These are phyloP conservation scores for Metschnikowia kunwiensis DNA, from an alignment of 805 yeast species.

Conservation along the genomic window DNA sequence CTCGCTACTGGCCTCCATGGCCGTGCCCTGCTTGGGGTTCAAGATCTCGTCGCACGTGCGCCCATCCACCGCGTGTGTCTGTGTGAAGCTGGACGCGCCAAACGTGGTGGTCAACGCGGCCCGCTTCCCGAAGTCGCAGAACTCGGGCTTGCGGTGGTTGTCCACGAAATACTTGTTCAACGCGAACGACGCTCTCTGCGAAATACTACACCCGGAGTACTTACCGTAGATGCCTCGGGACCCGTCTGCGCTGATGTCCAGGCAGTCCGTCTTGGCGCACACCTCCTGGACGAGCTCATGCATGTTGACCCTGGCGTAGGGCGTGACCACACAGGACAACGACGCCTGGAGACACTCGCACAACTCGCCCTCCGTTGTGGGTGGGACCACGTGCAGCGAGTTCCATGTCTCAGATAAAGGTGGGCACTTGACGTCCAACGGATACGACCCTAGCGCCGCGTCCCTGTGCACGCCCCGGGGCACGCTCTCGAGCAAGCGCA, in stretches of 20 bases:
- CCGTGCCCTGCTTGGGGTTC: too few species aligned
- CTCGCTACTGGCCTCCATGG: slow-evolving; percentile 2
- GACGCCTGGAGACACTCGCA: slow-evolving; percentile 46
- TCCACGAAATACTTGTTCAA: slow-evolving; percentile 34
- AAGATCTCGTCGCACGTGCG: slow-evolving; percentile 22
- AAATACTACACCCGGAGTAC: slow-evolving; percentile 37
- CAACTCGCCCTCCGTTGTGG: slow-evolving; percentile 38
- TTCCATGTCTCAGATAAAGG: slow-evolving; percentile 11
- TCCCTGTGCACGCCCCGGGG: slow-evolving; percentile 20
- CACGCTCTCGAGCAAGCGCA: slow-evolving; percentile 20
- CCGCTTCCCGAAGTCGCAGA: slow-evolving; percentile 26
- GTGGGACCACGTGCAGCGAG: slow-evolving; percentile 29
- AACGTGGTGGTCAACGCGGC: slow-evolving; percentile 22
- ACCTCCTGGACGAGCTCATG: slow-evolving; percentile 26
- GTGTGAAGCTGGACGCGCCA: slow-evolving; percentile 17
- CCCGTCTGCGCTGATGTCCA: slow-evolving; percentile 35
- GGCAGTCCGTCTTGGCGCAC: slow-evolving; percentile 39
- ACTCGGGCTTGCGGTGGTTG: slow-evolving; percentile 17
- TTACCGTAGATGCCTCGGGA: slow-evolving; percentile 39
- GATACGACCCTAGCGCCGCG: background rate
- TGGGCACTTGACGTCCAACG: slow-evolving; percentile 8
- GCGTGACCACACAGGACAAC: slow-evolving; percentile 35
- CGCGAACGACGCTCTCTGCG: slow-evolving; percentile 41
- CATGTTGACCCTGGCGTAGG: slow-evolving; percentile 23
- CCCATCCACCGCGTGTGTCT: slow-evolving; percentile 23